phyloP scores from a whole-genome alignment of 345 rosid species.

The Acer campestre region DNA sequence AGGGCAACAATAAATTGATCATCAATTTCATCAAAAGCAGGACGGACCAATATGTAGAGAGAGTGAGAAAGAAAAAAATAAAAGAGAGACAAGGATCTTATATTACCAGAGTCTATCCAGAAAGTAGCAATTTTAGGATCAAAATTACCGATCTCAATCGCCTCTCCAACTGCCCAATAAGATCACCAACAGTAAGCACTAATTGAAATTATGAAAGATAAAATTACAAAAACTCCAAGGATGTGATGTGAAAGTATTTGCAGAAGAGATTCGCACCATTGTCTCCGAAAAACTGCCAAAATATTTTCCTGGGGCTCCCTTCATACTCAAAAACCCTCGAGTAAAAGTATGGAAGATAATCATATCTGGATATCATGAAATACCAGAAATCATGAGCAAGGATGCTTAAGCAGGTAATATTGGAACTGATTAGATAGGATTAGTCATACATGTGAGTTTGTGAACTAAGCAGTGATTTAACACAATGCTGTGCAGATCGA shows the following conservation, averaged over 20 bases:
- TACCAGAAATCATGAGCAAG: constrained; percentile 9
- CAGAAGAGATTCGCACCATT: constrained; percentile 52
- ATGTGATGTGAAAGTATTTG: background rate
- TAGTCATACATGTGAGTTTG: constrained; percentile 66
- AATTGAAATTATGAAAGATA: background rate
- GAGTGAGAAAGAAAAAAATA: constrained; percentile 1
- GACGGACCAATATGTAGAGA: background rate
- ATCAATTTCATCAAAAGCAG: background rate
- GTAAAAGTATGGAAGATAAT: constrained; percentile 90
- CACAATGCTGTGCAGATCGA: constrained; percentile 88
- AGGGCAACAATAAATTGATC: background rate
- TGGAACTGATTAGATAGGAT: background rate
- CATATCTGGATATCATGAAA: constrained; percentile 58
- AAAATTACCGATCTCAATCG: constrained; percentile 79
- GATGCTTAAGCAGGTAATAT: constrained; percentile 20
- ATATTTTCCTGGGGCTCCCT: constrained; percentile 87
- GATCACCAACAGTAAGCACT: constrained; percentile 17
- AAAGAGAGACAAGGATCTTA: background rate
- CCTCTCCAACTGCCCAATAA: constrained; percentile 75
- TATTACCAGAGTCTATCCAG: constrained; percentile 90
- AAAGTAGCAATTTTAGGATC: constrained; percentile 93
- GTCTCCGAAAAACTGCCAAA: constrained; percentile 98
- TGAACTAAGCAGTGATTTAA: constrained; percentile 67
- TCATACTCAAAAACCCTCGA: constrained; percentile 92
- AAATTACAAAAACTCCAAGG: background rate